These are phyloP conservation scores for Ceratocystis harringtonii DNA, from an alignment of 2,329 filamentous ascomycete species.

Conservation along the genomic window DNA sequence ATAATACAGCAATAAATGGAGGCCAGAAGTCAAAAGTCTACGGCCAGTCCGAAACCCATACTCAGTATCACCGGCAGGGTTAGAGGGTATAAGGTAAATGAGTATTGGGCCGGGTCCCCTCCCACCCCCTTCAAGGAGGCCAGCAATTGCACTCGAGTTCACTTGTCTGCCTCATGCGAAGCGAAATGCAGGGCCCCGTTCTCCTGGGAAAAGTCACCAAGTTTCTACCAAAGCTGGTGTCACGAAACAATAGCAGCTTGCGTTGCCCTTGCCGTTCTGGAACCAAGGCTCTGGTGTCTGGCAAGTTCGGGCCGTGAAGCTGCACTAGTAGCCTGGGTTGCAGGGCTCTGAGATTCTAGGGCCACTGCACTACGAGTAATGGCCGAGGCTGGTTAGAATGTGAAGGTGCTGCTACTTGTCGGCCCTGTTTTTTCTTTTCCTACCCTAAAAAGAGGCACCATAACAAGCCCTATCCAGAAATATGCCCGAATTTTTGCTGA, in stretches of 20 bases:
- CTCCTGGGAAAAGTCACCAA: not conserved
- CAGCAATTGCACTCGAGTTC: no score
- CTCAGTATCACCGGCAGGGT: not conserved
- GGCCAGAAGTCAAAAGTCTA: not conserved
- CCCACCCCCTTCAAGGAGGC: not conserved
- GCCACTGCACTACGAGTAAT: no score
- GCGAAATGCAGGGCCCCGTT: not conserved
- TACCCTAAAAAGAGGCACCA: no score
- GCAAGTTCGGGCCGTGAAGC: no score
- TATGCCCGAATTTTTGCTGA: no score
- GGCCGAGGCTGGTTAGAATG: no score
- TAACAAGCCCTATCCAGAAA: no score
- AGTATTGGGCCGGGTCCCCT: not conserved
- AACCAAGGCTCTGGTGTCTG: not conserved
- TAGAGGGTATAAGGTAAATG: not conserved
- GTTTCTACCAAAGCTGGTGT: not conserved
- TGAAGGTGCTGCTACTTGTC: no score
- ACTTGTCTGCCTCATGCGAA: not conserved
- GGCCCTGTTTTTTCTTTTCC: no score
- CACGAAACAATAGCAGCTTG: conserved; percentile 1
- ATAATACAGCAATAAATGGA: not conserved
- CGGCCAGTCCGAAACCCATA: not conserved
- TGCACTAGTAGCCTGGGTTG: no score
- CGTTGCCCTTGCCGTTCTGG: not conserved
- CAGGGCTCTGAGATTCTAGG: no score